phyloP scores from a whole-genome alignment of 2,329 filamentous ascomycete genomes.

The Xylaria hypoxylon region DNA sequence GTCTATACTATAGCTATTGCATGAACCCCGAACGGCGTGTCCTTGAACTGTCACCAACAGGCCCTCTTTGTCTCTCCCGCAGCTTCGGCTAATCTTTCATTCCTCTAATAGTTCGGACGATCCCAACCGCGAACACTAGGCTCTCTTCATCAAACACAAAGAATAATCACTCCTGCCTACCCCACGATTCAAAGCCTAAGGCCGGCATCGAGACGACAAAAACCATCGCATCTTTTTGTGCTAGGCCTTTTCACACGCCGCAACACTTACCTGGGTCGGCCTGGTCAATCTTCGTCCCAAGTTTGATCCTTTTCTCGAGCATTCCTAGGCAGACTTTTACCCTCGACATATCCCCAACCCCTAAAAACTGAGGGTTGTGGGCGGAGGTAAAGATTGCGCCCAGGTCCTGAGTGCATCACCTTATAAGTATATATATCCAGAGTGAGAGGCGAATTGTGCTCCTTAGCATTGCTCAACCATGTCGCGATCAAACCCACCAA shows the following conservation, averaged over 20 bases:
- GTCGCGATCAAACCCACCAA: slow-evolving; percentile 69
- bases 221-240: slow-evolving; percentile 20
- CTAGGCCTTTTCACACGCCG: not conserved
- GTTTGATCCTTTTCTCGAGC: slow-evolving; percentile 10
- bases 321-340: slow-evolving; percentile 10
- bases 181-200: slow-evolving; percentile 36
- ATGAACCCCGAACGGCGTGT: slow-evolving; percentile 37
- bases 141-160: slow-evolving; percentile 45
- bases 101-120: slow-evolving; percentile 38
- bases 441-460: slow-evolving; percentile 11
- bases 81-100: slow-evolving; percentile 43
- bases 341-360: slow-evolving; percentile 2
- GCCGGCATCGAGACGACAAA: slow-evolving; percentile 21
- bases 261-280: not conserved
- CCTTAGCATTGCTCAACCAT: slow-evolving; percentile 51
- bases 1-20: slow-evolving; percentile 25
- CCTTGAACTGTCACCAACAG: slow-evolving; percentile 8
- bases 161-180: slow-evolving; percentile 33
- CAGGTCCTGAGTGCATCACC: slow-evolving; percentile 6
- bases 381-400: slow-evolving; percentile 25
- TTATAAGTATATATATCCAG: slow-evolving; percentile 15
- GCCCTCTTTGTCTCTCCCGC: slow-evolving; percentile 43
- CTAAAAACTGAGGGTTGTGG: slow-evolving; percentile 15
- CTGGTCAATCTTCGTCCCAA: slow-evolving; percentile 14
- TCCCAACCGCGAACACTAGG: slow-evolving; percentile 39